Base-by-base conservation (phyloP, 495 filamentous ascomycete species). In the Usnea hakonensis region DNA sequence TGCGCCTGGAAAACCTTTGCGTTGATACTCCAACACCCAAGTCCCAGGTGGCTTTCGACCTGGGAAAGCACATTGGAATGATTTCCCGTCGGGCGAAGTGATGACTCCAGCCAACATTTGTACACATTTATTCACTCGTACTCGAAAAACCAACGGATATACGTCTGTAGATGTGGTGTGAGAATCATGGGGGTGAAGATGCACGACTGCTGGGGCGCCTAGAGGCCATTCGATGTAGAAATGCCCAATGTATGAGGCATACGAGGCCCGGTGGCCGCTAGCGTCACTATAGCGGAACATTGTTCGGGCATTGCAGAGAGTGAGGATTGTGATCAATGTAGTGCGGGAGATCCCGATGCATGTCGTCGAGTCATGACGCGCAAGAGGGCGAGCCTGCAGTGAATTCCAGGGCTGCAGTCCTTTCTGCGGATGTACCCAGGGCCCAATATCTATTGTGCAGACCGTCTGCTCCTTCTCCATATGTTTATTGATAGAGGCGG, bases 171-270 rank as follows among this genome's bases (percentile, higher is more conserved):
- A 13, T n/a, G 63, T 61, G 38, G 30, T 37, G 62, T 74, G 70
- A 57, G 65, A 70, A 53, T 76, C 74, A 60, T 71, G 73, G 26
- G 72, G 65, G 38, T 65, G 64, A 62, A 74, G 73, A 7, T 69
- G 63, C 7, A 74, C 67, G 17, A 69, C 60, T 36, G 73, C 72
- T 43, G 72, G 64, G 48, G 67, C 70, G 33, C 71, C 73, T 23
- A 75, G 67, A 37, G 73, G 73, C 73, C 73, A 75, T 36, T 72
- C 65, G 26, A 74, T 68, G 54, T 72, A 68, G 65, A 67, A 75
- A 40, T 69, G 68, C 26, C 73, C 73, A 38, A 65, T 68, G 54
- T 74, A 75, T 41, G 68, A 71, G 21, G 70, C 64, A 55, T 74
- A 75, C 0, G 71, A 65, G 11, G 68, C 71, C 2, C 73, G 70